phyloP scores from a whole-genome alignment of 148 eudicot species.

The Polygonum aviculare region DNA sequence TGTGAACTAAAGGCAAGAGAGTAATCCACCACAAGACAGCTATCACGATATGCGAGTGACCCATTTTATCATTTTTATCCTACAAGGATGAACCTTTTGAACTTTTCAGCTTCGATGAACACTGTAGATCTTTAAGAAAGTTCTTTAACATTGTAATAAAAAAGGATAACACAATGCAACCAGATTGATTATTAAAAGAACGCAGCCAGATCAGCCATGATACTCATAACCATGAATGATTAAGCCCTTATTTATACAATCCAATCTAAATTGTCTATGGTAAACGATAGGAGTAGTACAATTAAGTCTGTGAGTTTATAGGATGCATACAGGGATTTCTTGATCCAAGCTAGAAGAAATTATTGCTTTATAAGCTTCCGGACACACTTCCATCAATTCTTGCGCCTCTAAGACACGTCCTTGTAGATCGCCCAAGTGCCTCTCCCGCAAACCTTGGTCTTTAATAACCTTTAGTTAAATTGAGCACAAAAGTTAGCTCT shows the following conservation, averaged over 20 bases:
- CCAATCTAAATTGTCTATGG: neutral
- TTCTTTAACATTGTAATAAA: neutral
- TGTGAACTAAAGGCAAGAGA: neutral
- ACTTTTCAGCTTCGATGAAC: neutral
- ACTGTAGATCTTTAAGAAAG: neutral
- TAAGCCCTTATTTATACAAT: neutral
- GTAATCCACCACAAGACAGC: neutral
- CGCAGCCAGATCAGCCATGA: neutral
- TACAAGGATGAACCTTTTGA: neutral
- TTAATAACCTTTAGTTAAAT: constrained; percentile 40
- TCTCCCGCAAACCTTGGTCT: constrained; percentile 63
- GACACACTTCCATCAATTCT: constrained; percentile 39
- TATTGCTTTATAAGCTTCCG: constrained; percentile 54
- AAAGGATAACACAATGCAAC: neutral
- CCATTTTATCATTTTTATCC: neutral
- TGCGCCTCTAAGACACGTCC: constrained; percentile 33
- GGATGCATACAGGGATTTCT: constrained; percentile 60
- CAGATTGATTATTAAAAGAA: neutral
- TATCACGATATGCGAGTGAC: neutral
- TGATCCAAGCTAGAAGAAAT: constrained; percentile 43
- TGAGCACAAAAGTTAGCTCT: neutral
- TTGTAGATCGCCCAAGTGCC: constrained; percentile 90
- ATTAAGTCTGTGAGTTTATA: neutral
- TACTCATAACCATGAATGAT: neutral
- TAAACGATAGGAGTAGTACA: neutral